Evolutionary conservation across 2,329 filamentous ascomycete species (phyloP).

Genomic region (Verticillium isaacii): DNA sequence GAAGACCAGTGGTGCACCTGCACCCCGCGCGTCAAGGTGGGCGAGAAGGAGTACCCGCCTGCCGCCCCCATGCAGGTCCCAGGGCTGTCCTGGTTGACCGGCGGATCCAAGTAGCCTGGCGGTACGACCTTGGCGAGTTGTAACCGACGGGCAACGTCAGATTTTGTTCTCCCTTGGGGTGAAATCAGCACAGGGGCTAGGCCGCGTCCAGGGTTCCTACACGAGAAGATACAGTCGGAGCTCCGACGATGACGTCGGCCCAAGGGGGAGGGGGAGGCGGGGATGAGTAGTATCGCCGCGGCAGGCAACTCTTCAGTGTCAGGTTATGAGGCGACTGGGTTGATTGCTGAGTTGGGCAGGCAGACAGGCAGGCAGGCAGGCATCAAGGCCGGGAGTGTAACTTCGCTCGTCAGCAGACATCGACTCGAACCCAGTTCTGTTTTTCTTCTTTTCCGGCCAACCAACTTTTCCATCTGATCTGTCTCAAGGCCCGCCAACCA

Average conservation of each 20-base stretch:
- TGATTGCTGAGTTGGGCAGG: not conserved
- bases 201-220: not conserved
- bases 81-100: slow-evolving; percentile 32
- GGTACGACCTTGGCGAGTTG: not conserved
- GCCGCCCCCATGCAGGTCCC: slow-evolving; percentile 32
- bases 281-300: too few relatives aligned
- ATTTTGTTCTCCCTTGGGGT: not conserved
- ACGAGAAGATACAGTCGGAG: not conserved
- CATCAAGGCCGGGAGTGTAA: not conserved
- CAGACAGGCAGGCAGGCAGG: too few relatives aligned
- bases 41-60: slow-evolving; percentile 41
- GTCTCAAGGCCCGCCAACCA: too few relatives aligned
- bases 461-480: not conserved
- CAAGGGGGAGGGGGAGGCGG: not conserved
- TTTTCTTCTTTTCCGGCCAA: not conserved
- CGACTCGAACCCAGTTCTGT: not conserved
- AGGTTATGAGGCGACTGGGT: too few relatives aligned
- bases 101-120: slow-evolving; percentile 3
- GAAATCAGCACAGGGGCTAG: not conserved
- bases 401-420: not conserved
- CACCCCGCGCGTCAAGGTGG: slow-evolving; percentile 35
- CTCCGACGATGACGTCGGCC: not conserved
- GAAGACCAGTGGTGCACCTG: slow-evolving; percentile 45
- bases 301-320: not conserved
- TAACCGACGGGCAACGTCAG: not conserved